Conservation (phyloP, 2,329 filamentous ascomycete species). For the Cladosporium cucumerinum region DNA sequence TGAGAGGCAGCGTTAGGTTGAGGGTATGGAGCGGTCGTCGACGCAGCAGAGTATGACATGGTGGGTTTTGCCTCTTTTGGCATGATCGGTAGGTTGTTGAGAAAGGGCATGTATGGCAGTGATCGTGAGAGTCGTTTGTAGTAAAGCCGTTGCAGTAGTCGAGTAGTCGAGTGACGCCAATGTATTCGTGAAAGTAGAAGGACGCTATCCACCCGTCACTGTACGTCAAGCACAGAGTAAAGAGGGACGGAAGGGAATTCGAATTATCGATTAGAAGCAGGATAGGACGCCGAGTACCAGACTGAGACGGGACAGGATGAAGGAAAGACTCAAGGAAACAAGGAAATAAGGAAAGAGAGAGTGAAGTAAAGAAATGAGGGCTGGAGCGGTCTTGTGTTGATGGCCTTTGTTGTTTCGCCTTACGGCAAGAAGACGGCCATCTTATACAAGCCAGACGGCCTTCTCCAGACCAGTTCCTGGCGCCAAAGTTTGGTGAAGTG, state of each 20-base stretch:
- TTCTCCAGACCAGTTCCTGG: conserved; percentile 14
- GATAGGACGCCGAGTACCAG: conserved; percentile 31
- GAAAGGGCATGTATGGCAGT: conserved; percentile 27
- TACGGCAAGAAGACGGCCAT: conserved; percentile 14
- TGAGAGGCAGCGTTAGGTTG: conserved; percentile 30
- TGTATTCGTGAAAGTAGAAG: neutral
- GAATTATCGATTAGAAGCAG: conserved; percentile 18
- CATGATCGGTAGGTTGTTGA: conserved; percentile 38
- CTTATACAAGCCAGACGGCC: conserved; percentile 23
- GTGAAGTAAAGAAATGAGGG: conserved; percentile 18
- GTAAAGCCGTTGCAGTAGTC: neutral
- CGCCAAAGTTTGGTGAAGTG: neutral
- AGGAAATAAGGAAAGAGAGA: conserved; percentile 24
- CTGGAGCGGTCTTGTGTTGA: conserved; percentile 12
- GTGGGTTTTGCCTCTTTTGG: conserved; percentile 41
- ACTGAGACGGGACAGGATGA: conserved; percentile 28
- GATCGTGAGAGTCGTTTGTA: conserved; percentile 15
- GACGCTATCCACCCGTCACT: conserved; percentile 11
- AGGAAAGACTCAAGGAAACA: conserved; percentile 33
- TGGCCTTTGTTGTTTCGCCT: conserved; percentile 12
- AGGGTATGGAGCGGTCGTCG: conserved; percentile 34
- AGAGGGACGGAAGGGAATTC: neutral
- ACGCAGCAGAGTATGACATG: conserved; percentile 27
- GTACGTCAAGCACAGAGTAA: conserved; percentile 26
- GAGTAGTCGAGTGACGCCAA: conserved; percentile 2